A percentile compares a stretch with the other conserved stretches of the same genome.
Conservation (phyloP, 2,329 filamentous ascomycete species). For the Pestalotiopsis sp. region DNA sequence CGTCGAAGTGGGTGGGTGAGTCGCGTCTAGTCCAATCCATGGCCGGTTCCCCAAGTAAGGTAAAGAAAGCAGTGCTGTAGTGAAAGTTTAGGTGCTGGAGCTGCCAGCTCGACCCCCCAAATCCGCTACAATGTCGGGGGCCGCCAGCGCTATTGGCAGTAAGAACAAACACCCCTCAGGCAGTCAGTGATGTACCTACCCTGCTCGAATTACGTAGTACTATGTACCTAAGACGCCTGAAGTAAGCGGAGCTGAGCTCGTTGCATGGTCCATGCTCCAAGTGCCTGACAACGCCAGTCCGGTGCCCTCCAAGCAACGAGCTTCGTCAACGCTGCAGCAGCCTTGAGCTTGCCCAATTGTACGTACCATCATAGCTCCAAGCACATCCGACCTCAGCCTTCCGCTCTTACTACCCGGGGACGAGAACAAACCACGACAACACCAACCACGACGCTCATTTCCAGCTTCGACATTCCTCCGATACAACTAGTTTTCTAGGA, state of each 20-base stretch:
- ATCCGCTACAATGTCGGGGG: slow-evolving; percentile 6
- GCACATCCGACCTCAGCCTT: slow-evolving; percentile 17
- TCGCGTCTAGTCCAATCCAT: not conserved
- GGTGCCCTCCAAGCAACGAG: slow-evolving; percentile 14
- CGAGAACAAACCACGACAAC: slow-evolving; percentile 12
- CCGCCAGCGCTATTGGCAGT: too few relatives aligned
- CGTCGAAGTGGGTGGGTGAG: slow-evolving; percentile 8
- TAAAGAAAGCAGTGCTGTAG: not conserved
- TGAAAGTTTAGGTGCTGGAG: not conserved
- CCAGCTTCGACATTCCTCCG: not conserved
- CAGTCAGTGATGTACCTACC: not conserved
- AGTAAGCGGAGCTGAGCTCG: slow-evolving; percentile 10
- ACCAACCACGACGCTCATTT: not conserved
- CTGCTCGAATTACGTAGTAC: not conserved
- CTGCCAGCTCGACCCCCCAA: not conserved
- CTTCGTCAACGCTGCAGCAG: slow-evolving; percentile 37
- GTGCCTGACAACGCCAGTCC: not conserved
- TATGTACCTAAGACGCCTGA: not conserved
- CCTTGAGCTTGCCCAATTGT: slow-evolving; percentile 30
- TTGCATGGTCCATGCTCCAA: not conserved
- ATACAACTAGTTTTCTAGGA: not conserved
- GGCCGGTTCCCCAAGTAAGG: not conserved
- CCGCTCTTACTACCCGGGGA: slow-evolving; percentile 10
- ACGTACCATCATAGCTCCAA: slow-evolving; percentile 14
- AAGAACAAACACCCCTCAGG: not conserved